Evolutionary conservation across 1,139 yeast genomes (phyloP), one percentile per base, ranked within the genome.

Genomic region (Saccharomyces pastorianus): DNA sequence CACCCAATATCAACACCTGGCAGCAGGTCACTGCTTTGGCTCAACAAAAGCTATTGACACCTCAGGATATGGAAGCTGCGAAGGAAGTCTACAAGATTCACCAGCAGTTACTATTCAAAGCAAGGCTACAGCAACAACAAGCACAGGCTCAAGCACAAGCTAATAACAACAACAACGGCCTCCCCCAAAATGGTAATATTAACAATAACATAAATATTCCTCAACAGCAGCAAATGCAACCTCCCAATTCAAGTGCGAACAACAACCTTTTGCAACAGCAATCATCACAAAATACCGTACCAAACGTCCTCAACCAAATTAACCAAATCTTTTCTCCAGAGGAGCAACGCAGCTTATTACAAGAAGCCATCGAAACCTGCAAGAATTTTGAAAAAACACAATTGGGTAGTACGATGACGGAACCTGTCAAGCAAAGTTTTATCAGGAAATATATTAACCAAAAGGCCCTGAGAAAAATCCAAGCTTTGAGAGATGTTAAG

Each of bases 1-100:
- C 96, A 0, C 83, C 85, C n/a, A 86, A 84, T 53, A 84, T 84
- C 44, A 84, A 80, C 59, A 88, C 96, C 4, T 89, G 96, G 96
- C 80, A 82, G 47, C 91, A 85, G 67, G 82, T 90, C 28, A 83
- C 86, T 66, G 88, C 85, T 53, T 78, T 86, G 61, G 76, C 86
- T 52, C 80, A 79, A 56, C 79, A 81, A 59, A 83, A 69, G 49
- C 60, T 70, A 26, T 54, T 72, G 46, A 68, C 72, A 23, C 72
- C 70, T 29, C 71, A 65, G 52, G 76, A 73, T 48, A 60, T 72
- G 59, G 70, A 68, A 34, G 59, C 71, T 46, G 66, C 74, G n/a
- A 65, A 70, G 47, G 72, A 69, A 51, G 61, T 73, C 14, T 74
- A 73, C 55, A 71, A 69, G 52, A 62, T 71, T 56, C 73, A 71